phyloP scores from a whole-genome alignment of 306 rosid genomes.

The Dalbergia oliveri region DNA sequence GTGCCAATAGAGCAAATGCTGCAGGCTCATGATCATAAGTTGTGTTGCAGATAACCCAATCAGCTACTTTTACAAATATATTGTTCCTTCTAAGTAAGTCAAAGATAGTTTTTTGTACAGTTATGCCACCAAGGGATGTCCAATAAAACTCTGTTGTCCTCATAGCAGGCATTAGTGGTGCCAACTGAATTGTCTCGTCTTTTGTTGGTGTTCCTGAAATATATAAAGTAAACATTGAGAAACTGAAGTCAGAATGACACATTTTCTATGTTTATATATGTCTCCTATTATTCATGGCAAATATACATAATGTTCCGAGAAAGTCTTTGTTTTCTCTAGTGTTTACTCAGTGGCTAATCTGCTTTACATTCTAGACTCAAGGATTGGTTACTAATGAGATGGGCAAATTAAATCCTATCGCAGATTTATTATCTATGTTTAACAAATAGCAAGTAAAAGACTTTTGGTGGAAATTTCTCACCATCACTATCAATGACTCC shows the following conservation, averaged over 20 bases:
- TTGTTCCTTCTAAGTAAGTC: not conserved
- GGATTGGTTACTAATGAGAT: not conserved
- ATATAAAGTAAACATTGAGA: not conserved
- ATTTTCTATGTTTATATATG: too few species aligned
- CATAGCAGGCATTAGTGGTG: constrained; percentile 45
- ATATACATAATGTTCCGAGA: not conserved
- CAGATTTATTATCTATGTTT: not conserved
- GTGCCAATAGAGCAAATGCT: constrained; percentile 36
- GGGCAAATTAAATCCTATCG: not conserved
- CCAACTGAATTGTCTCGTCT: constrained; percentile 38
- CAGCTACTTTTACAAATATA: constrained; percentile 8
- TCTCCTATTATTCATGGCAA: too few species aligned
- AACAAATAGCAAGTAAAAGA: too few species aligned
- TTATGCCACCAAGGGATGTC: not conserved
- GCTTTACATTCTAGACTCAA: too few species aligned
- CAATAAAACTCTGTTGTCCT: constrained; percentile 37
- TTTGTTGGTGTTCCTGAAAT: constrained; percentile 44
- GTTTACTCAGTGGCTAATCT: not conserved
- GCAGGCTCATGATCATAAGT: constrained; percentile 44
- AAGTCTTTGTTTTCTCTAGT: not conserved
- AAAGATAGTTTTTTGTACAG: constrained; percentile 25
- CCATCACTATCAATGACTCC: constrained; percentile 14
- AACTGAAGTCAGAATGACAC: not conserved
- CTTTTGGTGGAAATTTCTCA: not conserved
- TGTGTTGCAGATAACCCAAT: constrained; percentile 55